A percentile compares a stretch with the other conserved stretches of the same genome.
Conservation (phyloP, 345 rosid species). For the Diplotaxis tenuifolia region DNA sequence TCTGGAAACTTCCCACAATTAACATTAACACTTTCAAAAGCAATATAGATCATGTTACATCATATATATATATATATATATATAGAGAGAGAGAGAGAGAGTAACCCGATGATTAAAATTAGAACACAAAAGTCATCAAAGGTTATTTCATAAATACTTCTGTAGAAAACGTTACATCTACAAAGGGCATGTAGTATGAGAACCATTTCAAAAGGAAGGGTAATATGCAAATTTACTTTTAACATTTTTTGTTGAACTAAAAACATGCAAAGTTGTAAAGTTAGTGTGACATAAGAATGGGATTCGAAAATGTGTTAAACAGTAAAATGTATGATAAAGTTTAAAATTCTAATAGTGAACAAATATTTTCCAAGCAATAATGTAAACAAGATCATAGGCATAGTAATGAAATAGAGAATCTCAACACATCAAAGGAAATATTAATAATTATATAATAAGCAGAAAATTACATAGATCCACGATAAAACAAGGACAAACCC, state of each 20-base stretch:
- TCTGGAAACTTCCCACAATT: too few relatives aligned
- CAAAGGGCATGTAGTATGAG: neutral
- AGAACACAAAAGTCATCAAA: neutral
- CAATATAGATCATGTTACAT: neutral
- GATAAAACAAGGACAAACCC: neutral
- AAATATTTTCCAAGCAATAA: neutral
- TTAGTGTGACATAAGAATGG: neutral
- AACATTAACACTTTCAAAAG: neutral
- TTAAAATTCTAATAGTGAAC: neutral
- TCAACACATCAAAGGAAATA: too few relatives aligned
- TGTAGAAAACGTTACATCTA: neutral
- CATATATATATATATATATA: too few relatives aligned
- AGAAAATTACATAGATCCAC: too few relatives aligned
- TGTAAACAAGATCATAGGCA: neutral
- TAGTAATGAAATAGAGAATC: neutral
- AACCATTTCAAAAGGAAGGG: neutral
- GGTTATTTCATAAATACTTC: neutral
- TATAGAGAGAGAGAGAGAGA: neutral
- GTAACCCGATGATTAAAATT: neutral
- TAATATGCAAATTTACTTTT: neutral
- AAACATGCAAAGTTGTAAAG: neutral
- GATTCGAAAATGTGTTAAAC: neutral
- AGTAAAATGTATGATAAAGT: neutral
- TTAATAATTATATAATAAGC: too few relatives aligned
- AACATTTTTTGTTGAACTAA: neutral